Conservation (phyloP, 2,329 filamentous ascomycete genomes). For the Berkeleyomyces rouxiae region DNA sequence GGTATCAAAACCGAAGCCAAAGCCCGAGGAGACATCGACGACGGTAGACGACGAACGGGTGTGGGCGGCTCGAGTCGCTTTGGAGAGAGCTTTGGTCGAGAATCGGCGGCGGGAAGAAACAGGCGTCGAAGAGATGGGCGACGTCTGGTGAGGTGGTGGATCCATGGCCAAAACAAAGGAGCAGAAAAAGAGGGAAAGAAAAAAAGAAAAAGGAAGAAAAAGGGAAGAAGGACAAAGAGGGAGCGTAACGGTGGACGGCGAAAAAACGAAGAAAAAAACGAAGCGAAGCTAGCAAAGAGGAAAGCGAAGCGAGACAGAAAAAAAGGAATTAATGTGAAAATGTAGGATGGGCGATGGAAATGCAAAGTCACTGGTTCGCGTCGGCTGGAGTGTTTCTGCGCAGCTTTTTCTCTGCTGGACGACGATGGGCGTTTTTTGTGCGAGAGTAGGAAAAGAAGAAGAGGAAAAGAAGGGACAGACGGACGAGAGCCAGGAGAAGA, state of each 20-base stretch:
- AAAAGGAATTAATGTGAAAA: background rate
- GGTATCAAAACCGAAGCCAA: slow-evolving; percentile 36
- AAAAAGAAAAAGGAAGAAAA: background rate
- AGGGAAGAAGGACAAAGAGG: background rate
- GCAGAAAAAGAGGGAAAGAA: background rate
- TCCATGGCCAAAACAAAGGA: slow-evolving; percentile 9
- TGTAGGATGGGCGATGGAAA: background rate
- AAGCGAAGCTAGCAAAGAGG: slow-evolving; percentile 1
- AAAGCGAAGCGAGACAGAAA: background rate
- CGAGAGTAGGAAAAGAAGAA: background rate
- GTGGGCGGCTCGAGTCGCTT: slow-evolving; percentile 16
- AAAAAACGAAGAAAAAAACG: background rate
- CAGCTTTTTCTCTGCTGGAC: background rate
- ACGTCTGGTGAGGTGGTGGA: slow-evolving; percentile 9
- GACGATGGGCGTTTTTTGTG: background rate
- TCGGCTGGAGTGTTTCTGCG: background rate
- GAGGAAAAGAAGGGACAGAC: background rate
- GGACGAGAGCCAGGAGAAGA: background rate
- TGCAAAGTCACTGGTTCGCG: slow-evolving; percentile 1
- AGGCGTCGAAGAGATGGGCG: slow-evolving; percentile 26
- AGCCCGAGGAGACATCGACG: slow-evolving; percentile 29
- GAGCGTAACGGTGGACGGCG: slow-evolving; percentile 1
- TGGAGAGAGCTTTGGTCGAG: slow-evolving; percentile 36
- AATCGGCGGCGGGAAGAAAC: slow-evolving; percentile 39
- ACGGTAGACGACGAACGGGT: slow-evolving; percentile 12